These are phyloP conservation scores for Ilyonectria sp. DNA, from an alignment of 2,329 filamentous ascomycete species.

Conservation along the genomic window DNA sequence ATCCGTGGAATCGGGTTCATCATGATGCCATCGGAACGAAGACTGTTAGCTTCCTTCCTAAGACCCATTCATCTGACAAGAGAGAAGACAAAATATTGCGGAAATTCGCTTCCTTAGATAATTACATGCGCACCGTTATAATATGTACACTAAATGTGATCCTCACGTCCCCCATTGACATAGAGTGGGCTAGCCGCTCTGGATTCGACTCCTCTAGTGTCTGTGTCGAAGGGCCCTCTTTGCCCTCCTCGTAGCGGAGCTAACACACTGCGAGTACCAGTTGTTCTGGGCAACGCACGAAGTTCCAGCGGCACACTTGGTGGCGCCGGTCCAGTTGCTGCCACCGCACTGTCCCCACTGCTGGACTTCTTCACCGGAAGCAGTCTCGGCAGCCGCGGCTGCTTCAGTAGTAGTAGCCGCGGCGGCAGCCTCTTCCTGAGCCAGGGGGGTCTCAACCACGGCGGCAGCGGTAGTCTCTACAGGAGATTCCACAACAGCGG, in stretches of 20 bases:
- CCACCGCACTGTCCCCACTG: slow-evolving; percentile 48
- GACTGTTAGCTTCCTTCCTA: too few species aligned
- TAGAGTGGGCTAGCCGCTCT: too few species aligned
- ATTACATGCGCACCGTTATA: too few species aligned
- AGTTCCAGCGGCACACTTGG: slow-evolving; percentile 43
- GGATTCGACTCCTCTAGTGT: background rate
- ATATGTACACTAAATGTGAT: too few species aligned
- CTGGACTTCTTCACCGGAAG: slow-evolving; percentile 20
- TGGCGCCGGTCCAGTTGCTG: slow-evolving; percentile 43
- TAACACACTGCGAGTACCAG: slow-evolving; percentile 49
- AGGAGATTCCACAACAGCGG: background rate
- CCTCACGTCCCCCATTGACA: too few species aligned
- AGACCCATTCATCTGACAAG: too few species aligned
- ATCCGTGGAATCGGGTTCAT: too few species aligned
- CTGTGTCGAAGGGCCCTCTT: slow-evolving; percentile 25
- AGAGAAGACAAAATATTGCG: too few species aligned
- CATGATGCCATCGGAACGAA: too few species aligned
- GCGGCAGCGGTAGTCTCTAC: slow-evolving; percentile 6
- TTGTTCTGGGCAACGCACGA: slow-evolving; percentile 46
- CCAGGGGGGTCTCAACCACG: slow-evolving; percentile 2
- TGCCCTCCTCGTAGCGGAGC: slow-evolving; percentile 23
- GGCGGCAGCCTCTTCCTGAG: background rate
- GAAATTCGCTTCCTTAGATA: background rate
- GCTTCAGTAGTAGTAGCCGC: background rate
- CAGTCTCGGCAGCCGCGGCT: background rate